phyloP scores from a whole-genome alignment of 2,329 filamentous ascomycete species.

The Dactylellina sp. region DNA sequence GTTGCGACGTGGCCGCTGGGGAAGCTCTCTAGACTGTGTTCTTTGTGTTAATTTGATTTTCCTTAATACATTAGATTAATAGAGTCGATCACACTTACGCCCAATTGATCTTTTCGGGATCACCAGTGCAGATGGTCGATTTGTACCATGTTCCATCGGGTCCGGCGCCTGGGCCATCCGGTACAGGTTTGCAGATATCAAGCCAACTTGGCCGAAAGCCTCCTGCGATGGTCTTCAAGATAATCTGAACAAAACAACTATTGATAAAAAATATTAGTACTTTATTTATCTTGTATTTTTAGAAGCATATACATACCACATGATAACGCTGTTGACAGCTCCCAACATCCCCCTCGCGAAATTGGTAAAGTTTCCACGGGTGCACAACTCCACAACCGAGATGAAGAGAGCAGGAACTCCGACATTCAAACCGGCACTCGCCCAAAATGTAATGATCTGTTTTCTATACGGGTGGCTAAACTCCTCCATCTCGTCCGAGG shows the following conservation, averaged over 20 bases:
- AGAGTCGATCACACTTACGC: slow-evolving; percentile 10
- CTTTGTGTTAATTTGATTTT: neutral
- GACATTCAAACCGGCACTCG: slow-evolving; percentile 34
- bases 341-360: slow-evolving; percentile 39
- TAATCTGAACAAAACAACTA: slow-evolving; percentile 48
- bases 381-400: slow-evolving; percentile 26
- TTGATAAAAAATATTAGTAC: neutral
- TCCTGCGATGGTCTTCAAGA: slow-evolving; percentile 35
- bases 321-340: slow-evolving; percentile 40
- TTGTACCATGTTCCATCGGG: slow-evolving; percentile 49
- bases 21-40: slow-evolving; percentile 42
- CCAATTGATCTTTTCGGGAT: slow-evolving; percentile 40
- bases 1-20: slow-evolving; percentile 53
- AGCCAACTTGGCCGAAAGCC: slow-evolving; percentile 38
- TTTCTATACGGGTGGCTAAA: slow-evolving; percentile 43
- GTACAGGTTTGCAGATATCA: slow-evolving; percentile 41
- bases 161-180: slow-evolving; percentile 21
- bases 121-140: slow-evolving; percentile 45
- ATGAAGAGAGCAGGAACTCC: slow-evolving; percentile 44
- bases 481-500: slow-evolving; percentile 42
- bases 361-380: slow-evolving; percentile 25
- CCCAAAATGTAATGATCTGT: slow-evolving; percentile 51
- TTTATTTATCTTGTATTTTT: neutral
- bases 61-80: neutral
- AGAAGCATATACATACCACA: slow-evolving; percentile 25